Evolutionary conservation across 148 eudicot species (phyloP), one percentile per base, ranked within the genome.

Genomic region (Spergularia marina): DNA sequence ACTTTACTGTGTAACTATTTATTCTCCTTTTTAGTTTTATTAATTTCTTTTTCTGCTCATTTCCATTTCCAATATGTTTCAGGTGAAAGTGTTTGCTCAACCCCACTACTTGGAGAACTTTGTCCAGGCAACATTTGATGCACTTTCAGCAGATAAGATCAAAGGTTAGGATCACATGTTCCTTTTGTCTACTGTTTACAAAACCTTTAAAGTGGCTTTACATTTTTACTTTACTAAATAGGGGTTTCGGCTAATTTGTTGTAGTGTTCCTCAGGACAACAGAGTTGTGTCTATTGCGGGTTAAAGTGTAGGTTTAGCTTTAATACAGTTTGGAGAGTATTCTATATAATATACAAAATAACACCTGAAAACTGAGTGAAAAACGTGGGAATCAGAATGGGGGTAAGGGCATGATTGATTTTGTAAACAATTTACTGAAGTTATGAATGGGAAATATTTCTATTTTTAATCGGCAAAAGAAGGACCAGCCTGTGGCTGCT

Each of bases 41-140:
- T 4, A 68, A 44, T 21, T 47, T 40, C 63, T 23, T 14, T 34
- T 14, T 8, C 20, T 75, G 6, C 10, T 70, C 30, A 41, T n/a
- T 79, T 49, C 34, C 55, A 16, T 66, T 57, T 64, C 17, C 54
- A 39, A 68, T 16, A 7, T 16, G 57, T 71, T 76, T 53, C 78
- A 86, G 88, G 88, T 85, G 79, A 94, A 92, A 86, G 92, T 91
- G 60, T 91, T 94, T 82, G 81, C 66, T 62, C 97, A 94, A 80
- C 91, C 96, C 61, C 83, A 90, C 80, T 94, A 94, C 90, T 80
- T 92, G 86, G 78, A 94, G 55, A 94, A 92, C 71, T 94, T 94
- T 85, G 96, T 94, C 70, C 98, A 94, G 68, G 75, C 96, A 41
- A 83, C 98, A 55, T 92, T 92, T 65, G 83, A 94, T 84, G 98